Percentiles rank a stretch among this genome's conserved stretches.
phyloP scores from a whole-genome alignment of 2,329 filamentous ascomycete genomes.

The Neofusicoccum kwambonambiense region DNA sequence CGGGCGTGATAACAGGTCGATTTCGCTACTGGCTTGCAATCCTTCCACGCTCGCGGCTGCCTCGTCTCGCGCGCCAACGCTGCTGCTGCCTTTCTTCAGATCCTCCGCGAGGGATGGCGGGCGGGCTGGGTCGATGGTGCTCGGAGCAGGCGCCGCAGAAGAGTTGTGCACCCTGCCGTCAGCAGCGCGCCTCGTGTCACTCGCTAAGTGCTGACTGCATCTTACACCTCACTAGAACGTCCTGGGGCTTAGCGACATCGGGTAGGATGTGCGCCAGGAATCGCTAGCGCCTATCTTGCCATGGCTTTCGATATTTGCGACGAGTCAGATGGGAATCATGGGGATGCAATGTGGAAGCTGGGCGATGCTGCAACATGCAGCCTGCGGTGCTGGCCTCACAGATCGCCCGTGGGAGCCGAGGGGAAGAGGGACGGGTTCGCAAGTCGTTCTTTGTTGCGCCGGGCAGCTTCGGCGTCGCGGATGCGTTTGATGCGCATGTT shows the following conservation, averaged over 20 bases:
- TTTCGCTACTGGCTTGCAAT: slow-evolving; percentile 1
- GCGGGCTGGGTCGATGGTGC: background rate
- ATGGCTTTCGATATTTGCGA: slow-evolving; percentile 16
- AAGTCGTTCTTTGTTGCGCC: slow-evolving; percentile 75
- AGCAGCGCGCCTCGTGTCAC: slow-evolving; percentile 18
- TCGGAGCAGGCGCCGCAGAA: background rate
- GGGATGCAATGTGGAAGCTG: background rate
- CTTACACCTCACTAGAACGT: slow-evolving; percentile 15
- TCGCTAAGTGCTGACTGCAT: slow-evolving; percentile 20
- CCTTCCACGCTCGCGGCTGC: background rate
- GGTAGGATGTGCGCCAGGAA: slow-evolving; percentile 10
- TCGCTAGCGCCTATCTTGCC: slow-evolving; percentile 2
- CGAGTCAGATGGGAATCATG: slow-evolving; percentile 10
- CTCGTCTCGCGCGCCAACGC: background rate
- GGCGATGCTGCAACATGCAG: slow-evolving; percentile 1
- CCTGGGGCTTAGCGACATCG: slow-evolving; percentile 17
- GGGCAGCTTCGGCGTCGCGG: slow-evolving; percentile 74
- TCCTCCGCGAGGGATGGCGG: background rate
- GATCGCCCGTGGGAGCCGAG: slow-evolving; percentile 68
- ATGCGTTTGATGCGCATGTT: slow-evolving; percentile 80
- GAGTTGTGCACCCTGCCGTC: slow-evolving; percentile 16
- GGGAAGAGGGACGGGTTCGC: slow-evolving; percentile 80
- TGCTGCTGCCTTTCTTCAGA: background rate
- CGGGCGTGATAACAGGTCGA: background rate
- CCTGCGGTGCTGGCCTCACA: slow-evolving; percentile 19